phyloP scores from a whole-genome alignment of 1,284 basidiomycete genomes.

The Microbotryum violaceum region DNA sequence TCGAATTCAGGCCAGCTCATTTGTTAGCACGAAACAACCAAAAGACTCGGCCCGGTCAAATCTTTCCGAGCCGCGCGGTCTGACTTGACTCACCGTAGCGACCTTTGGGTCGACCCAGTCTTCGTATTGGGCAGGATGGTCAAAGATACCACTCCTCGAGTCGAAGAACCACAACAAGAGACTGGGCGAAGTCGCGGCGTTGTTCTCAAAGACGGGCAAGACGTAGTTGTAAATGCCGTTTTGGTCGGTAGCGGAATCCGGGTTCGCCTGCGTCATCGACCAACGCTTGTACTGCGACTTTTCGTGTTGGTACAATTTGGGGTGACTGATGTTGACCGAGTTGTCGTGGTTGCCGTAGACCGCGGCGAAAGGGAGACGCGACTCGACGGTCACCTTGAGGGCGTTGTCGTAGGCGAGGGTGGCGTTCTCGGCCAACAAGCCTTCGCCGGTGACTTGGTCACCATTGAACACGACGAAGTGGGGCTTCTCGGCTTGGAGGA shows the following conservation, averaged over 20 bases:
- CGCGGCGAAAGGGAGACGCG: neutral
- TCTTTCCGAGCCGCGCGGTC: no score
- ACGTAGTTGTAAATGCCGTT: constrained; percentile 1
- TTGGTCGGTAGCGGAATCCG: neutral
- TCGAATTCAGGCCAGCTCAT: no score
- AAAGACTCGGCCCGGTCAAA: no score
- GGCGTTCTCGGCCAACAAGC: neutral
- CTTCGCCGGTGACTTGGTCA: constrained; percentile 2
- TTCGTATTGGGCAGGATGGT: neutral
- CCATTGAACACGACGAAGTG: neutral
- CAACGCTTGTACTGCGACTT: neutral
- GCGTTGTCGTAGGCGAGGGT: neutral
- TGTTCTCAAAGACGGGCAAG: neutral
- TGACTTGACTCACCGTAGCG: neutral
- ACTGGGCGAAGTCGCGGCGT: neutral
- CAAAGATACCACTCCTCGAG: neutral
- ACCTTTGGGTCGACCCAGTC: constrained; percentile 1
- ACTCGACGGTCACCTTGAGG: neutral
- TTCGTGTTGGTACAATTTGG: neutral
- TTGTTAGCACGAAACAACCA: no score
- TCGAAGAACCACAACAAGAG: constrained; percentile 1
- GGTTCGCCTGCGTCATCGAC: neutral
- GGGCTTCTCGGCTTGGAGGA: neutral
- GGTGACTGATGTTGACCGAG: constrained; percentile 1
- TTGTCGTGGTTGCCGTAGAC: constrained; percentile 10